phyloP scores from a whole-genome alignment of 177 flowering plant genomes.

The Telopea speciosissima region DNA sequence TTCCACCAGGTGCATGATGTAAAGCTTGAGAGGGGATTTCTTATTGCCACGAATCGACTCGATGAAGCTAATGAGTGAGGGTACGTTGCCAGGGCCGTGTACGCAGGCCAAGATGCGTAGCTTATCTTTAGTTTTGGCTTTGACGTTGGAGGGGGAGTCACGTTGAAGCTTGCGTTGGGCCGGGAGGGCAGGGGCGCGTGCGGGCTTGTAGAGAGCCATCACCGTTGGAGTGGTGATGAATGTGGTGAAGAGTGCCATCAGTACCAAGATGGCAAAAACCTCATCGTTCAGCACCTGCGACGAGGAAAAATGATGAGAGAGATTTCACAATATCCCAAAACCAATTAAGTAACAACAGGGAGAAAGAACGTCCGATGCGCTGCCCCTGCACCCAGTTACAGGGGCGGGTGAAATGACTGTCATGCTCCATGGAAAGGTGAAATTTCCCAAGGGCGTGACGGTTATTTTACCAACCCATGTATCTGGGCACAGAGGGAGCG shows the following conservation, averaged over 20 bases:
- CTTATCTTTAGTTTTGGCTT: conserved; percentile 21
- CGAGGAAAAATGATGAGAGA: background rate
- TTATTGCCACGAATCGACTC: conserved; percentile 44
- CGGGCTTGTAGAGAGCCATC: conserved; percentile 27
- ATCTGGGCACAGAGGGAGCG: too few relatives aligned
- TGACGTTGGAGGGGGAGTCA: background rate
- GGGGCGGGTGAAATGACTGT: too few relatives aligned
- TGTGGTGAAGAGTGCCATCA: conserved; percentile 55
- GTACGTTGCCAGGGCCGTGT: conserved; percentile 47
- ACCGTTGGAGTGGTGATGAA: conserved; percentile 53
- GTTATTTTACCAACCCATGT: too few relatives aligned
- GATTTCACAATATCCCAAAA: background rate
- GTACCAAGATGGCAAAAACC: conserved; percentile 39
- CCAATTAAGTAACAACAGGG: too few relatives aligned
- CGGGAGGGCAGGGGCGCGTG: conserved; percentile 1
- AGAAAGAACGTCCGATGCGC: too few relatives aligned
- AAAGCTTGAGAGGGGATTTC: conserved; percentile 45
- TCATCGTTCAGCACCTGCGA: conserved; percentile 48
- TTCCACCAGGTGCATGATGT: conserved; percentile 63
- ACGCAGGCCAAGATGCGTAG: conserved; percentile 65
- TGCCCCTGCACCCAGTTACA: too few relatives aligned
- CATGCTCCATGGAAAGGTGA: too few relatives aligned
- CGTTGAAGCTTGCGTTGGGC: conserved; percentile 5
- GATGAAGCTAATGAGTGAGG: conserved; percentile 54
- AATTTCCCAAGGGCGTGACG: too few relatives aligned